Evolutionary conservation across 2,329 filamentous ascomycete species (phyloP), one percentile per base, ranked within the genome.

Genomic region (Sphaceloma murrayae): DNA sequence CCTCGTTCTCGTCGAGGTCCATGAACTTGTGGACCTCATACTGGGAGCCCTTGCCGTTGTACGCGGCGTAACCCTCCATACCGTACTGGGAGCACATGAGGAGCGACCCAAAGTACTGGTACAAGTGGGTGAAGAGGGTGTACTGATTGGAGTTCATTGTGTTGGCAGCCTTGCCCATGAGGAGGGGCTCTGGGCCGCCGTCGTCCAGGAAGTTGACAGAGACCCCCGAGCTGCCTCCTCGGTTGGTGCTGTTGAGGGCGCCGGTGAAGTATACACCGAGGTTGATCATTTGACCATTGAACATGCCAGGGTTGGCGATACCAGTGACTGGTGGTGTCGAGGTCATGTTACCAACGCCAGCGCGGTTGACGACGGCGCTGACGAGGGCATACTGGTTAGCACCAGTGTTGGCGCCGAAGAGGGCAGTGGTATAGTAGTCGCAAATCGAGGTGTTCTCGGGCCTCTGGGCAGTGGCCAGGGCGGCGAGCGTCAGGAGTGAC

Each of bases 381-480:
- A 80, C 53, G 2, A 79, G 62, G 1, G 66, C 70, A 44, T 66
- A 61, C 57, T 80, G 75, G 56, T 77, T 78, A 21, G 63, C 67
- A 13, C 72, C 71, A 27, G 70, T 78, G 63, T 78, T 79, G 29
- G 75, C 64, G 57, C 67, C 72, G 44, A 78, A 64, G 8, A 78
- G 58, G n/a, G 70, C 69, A 3, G 65, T 74, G 24, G 75, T 78
- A 61, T 80, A 80, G 60, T 77, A 77, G 62, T 79, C 75, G 60
- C 76, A 80, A 52, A 80, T 72, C 48, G 72, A 68, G 2, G 57
- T 66, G 52, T 72, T 66, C 9, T 56, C 40, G 2, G 71, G 71
- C 33, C 72, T 67, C 57, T 74, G 68, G 27, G 55, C 55, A 40
- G 48, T 19, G 33, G 50, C 53, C 16, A 47, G 34, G 30, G 48